Conservation (phyloP, 139 green algal genomes). For the Chlamydomonas asymmetrica region DNA sequence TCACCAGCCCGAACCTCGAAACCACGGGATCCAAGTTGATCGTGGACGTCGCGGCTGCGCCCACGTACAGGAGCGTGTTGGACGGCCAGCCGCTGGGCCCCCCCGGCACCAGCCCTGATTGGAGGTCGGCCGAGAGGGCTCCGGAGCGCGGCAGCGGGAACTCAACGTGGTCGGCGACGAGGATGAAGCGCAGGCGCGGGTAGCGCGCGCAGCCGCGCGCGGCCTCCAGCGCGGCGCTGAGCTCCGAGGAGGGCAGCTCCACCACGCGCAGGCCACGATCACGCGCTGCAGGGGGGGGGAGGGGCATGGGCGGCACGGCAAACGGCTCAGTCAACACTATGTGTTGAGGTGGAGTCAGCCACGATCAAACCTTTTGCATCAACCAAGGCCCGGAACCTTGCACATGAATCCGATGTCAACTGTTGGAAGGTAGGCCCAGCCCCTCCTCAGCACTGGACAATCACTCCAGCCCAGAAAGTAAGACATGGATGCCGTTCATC, state of each 20-base stretch:
- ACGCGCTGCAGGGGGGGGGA: conserved; percentile 16
- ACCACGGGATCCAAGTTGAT: conserved; percentile 43
- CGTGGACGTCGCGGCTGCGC: conserved; percentile 24
- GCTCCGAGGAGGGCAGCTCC: conserved; percentile 38
- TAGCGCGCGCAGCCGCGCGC: conserved; percentile 47
- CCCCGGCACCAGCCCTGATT: conserved; percentile 26
- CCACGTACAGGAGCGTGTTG: conserved; percentile 58
- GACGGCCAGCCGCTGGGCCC: conserved; percentile 44
- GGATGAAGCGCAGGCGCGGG: conserved; percentile 46
- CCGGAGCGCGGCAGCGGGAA: conserved; percentile 31
- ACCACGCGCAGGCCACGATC: conserved; percentile 50
- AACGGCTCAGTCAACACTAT: too few relatives aligned
- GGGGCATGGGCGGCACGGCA: neutral
- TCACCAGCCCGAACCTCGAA: conserved; percentile 33
- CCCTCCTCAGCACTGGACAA: too few relatives aligned
- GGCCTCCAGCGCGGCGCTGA: conserved; percentile 42
- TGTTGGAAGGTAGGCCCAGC: too few relatives aligned
- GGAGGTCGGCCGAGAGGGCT: conserved; percentile 30
- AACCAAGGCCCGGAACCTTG: too few relatives aligned
- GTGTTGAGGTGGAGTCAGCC: too few relatives aligned
- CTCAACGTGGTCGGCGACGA: conserved; percentile 54
- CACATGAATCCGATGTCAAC: too few relatives aligned
- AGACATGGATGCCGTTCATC: too few relatives aligned
- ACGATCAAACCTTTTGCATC: too few relatives aligned
- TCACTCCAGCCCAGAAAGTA: too few relatives aligned